Evolutionary conservation across 2,329 filamentous ascomycete species (phyloP).

Genomic region (Calonectria pteridis): DNA sequence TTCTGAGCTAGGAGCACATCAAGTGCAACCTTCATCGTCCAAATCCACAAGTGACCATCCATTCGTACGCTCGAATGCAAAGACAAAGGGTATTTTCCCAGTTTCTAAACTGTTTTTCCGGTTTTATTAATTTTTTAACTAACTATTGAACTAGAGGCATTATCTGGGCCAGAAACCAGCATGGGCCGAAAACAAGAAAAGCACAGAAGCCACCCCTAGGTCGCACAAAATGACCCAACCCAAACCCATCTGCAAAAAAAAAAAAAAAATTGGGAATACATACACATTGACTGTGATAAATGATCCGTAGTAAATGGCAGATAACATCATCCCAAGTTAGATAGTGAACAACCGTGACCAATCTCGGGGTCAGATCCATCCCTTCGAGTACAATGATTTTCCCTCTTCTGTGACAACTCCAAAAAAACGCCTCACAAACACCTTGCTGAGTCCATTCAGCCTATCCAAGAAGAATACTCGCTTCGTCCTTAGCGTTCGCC

Average conservation of each 20-base stretch:
- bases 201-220: not conserved
- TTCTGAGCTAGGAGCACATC: constrained; percentile 44
- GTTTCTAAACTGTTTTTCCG: not conserved
- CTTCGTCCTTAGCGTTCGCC: constrained; percentile 53
- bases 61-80: constrained; percentile 42
- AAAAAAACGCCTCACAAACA: constrained; percentile 21
- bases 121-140: not conserved
- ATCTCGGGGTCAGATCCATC: not conserved
- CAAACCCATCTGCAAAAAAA: not conserved
- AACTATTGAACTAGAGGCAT: not conserved
- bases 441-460: not conserved
- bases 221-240: not conserved
- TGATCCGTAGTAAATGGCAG: not conserved
- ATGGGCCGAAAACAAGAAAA: not conserved
- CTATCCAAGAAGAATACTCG: constrained; percentile 57
- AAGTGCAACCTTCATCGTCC: constrained; percentile 40
- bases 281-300: not conserved
- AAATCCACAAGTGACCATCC: constrained; percentile 42
- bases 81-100: constrained; percentile 1
- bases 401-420: constrained; percentile 5
- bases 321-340: not conserved
- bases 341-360: not conserved
- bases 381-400: not conserved
- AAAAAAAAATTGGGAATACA: no score
- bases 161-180: not conserved